Base-by-base conservation (phyloP, 2,329 filamentous ascomycete species). In the Onygenales sp. region DNA sequence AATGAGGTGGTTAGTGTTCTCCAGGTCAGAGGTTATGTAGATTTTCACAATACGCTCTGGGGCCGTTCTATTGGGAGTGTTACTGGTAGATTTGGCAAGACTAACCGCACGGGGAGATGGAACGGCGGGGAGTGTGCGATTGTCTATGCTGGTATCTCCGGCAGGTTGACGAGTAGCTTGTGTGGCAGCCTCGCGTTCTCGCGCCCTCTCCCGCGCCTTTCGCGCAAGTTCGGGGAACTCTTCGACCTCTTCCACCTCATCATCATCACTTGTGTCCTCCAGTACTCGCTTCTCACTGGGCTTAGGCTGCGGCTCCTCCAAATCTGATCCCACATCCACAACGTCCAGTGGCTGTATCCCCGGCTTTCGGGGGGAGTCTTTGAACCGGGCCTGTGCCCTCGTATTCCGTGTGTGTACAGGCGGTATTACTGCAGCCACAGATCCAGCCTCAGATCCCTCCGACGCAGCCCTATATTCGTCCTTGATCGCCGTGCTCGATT, bases 1-100 rank as follows among this genome's bases (percentile, higher is more conserved):
- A 39, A 88, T 73, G 33, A 89, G 65, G 7, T 80, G 70, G 27
- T 72, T 78, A 0, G 86, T 80, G 44, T 76, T 74, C 0, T 79
- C 75, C 5, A 96, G 78, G 2, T 74, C 69, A 0, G 90, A 88
- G 0, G 77, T 79, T 57, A 96, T 81, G 35, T 90, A 72, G 27
- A 92, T 79, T 53, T 80, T 73, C 42, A 88, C 75, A 10, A 78
- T 62, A 0, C 77, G 72, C 56, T 84, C 78, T 14, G 69, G 62
- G 11, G 54, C 51, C 33, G 57, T 54, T 43, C 33, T 13, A 33
- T 49, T 17, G 38, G 46, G 46, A 3, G 35, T 39, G 14, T 49
- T 49, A 36, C 17, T 41, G 17, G 17, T 39, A 21, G 46, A 41
- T 31, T 39, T 39, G 27, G 46, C 27, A 1, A 14, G n/a, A 7